phyloP scores from a whole-genome alignment of 2,329 filamentous ascomycete genomes.

The Didymella keratinophila region DNA sequence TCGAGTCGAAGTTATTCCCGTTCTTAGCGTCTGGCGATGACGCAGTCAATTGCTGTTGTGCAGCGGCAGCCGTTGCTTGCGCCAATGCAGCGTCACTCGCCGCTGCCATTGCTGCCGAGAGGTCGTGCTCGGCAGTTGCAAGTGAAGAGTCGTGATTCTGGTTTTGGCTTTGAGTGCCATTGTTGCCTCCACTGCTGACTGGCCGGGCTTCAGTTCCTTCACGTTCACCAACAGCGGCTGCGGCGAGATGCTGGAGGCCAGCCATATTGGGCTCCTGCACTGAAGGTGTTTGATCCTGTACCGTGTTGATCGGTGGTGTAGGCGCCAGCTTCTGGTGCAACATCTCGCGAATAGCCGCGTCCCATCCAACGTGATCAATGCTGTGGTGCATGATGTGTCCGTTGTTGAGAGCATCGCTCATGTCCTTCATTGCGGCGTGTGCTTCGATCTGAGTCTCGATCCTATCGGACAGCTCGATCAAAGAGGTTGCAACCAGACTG shows the following conservation, averaged over 20 bases:
- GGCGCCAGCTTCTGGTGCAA: slow-evolving; percentile 42
- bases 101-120: slow-evolving; percentile 49
- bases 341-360: slow-evolving; percentile 44
- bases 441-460: slow-evolving; percentile 49
- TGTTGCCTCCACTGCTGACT: slow-evolving; percentile 38
- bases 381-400: slow-evolving; percentile 45
- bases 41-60: slow-evolving; percentile 39
- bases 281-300: slow-evolving; percentile 36
- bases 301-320: slow-evolving; percentile 27
- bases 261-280: slow-evolving; percentile 48
- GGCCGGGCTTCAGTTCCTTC: slow-evolving; percentile 41
- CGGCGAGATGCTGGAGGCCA: slow-evolving; percentile 50
- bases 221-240: slow-evolving; percentile 50
- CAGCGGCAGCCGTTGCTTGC: slow-evolving; percentile 47
- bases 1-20: slow-evolving; percentile 26
- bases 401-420: slow-evolving; percentile 44
- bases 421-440: slow-evolving; percentile 47
- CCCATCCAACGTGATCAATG: slow-evolving; percentile 46
- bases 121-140: slow-evolving; percentile 41
- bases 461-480: slow-evolving; percentile 46
- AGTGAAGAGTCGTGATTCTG: slow-evolving; percentile 23
- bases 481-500: slow-evolving; percentile 45
- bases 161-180: neutral
- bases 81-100: slow-evolving; percentile 48
- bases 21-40: slow-evolving; percentile 29